Base-by-base conservation (phyloP, 2,329 filamentous ascomycete genomes). In the Hymenotorrendiella dingleyae region DNA sequence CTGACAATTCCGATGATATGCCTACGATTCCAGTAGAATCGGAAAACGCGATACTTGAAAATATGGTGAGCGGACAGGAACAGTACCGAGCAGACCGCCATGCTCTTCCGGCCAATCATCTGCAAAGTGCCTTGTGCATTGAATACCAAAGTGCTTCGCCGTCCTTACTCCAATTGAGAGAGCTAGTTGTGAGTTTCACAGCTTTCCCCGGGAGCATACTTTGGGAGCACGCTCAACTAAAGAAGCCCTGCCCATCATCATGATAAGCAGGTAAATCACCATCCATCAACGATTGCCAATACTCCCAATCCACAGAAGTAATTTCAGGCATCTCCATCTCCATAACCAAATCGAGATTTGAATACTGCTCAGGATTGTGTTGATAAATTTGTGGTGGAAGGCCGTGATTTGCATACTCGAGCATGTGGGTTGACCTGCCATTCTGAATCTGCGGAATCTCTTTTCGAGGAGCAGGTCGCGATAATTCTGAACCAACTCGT, bases 231-330 rank as follows among this genome's bases (percentile, higher is more conserved):
- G 7, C 10, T 34, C 9, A 34, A 9, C 14, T 41, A 19, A 24
- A 26, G 20, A 22, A 33, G 4, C 22, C 29, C 35, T 22, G 30
- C 4, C 24, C 29, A 26, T 40, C 40, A 10, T 45, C 45, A 9
- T 34, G 43, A 22, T 47, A 54, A 28, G 50, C 44, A 1, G 55
- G 51, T 17, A 55, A 39, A 38, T 58, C 56, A 4, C 54, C 56
- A 46, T 60, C 54, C 46, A 60, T 51, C 26, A 61, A 42, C 3
- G 52, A 52, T 27, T 59, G 53, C 57, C 57, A 61, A 34, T 61
- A 60, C 22, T 55, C 53, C 58, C 58, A 61, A 23, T 61, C 56
- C 19, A 55, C 42, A 0, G 52, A 49, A 3, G 47, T 53, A 3
- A 54, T 51, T 24, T 56, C 56, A 6, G 54, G 45, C 42, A 53